A percentile compares a stretch with the other conserved stretches of the same genome.
phyloP scores from a whole-genome alignment of 345 rosid genomes.

The Psidium friedrichsthalianum region DNA sequence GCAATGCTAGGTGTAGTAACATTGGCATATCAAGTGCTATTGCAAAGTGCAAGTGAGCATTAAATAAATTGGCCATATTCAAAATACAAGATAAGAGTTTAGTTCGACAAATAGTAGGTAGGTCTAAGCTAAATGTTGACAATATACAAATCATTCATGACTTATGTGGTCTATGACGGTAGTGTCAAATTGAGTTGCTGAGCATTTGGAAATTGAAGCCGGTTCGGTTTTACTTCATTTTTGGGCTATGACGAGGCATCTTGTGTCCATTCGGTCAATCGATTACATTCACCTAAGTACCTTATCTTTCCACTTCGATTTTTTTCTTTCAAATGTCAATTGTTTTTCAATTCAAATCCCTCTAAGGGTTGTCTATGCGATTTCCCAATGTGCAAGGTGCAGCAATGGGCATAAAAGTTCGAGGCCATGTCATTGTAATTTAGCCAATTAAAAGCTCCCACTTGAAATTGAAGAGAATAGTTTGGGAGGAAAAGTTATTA shows the following conservation, averaged over 20 bases:
- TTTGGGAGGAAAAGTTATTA: neutral
- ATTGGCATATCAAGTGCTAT: neutral
- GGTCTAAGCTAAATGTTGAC: neutral
- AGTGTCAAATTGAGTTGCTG: neutral
- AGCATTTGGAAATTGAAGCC: neutral
- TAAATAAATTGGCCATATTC: neutral
- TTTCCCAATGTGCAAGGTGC: neutral
- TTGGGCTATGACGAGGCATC: neutral
- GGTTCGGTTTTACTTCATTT: neutral
- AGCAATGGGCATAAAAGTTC: neutral
- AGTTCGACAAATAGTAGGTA: neutral
- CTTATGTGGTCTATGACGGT: neutral
- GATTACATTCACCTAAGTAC: neutral
- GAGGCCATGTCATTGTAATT: neutral
- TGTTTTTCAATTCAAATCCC: neutral
- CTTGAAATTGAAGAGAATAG: neutral
- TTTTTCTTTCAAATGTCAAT: neutral
- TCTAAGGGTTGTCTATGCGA: neutral
- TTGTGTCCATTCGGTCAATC: neutral
- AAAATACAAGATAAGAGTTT: neutral
- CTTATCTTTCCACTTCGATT: neutral
- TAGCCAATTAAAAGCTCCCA: neutral
- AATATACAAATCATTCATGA: neutral
- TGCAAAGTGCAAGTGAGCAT: neutral
- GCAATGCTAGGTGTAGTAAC: neutral